Evolutionary conservation across 140 eudicot genomes (phyloP), one percentile per base, ranked within the genome.

Genomic region (Ambrosia hybrid): DNA sequence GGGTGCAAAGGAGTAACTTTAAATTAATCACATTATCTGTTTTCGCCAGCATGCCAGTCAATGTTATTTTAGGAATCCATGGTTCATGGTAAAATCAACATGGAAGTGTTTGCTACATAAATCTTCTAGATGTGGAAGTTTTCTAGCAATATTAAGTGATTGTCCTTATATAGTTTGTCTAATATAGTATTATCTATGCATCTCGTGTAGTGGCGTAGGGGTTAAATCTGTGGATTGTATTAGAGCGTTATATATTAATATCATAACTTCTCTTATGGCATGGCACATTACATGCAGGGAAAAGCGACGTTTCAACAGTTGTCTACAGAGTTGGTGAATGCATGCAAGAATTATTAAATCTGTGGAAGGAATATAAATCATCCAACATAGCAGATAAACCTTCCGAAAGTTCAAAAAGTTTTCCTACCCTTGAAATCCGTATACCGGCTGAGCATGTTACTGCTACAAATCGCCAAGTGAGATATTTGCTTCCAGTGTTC

Each of bases 381-480:
- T 74, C 83, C 6, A 73, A 62, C 21, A 76, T 72, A 72, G 71
- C 87, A 52, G 94, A 84, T 77, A 84, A 75, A 80, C 73, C 36
- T 4, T 52, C 70, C 73, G 85, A 83, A 64, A 80, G 71, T 77
- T 82, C 82, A 16, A 85, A 77, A 64, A 79, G 55, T 53, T 91
- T 88, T 15, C 99, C 99, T 38, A 90, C 97, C 60, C 79, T 94
- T 38, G 99, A 90, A 71, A 83, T 94, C 71, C 78, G 92, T 65
- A 91, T 94, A 75, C 99, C 97, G 21, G 99, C 96, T 73, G 97
- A 94, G 73, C 95, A 88, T 77, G 97, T 94, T 74, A 86, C 89
- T 68, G 97, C 99, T 68, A 88, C 99, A 71, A 94, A 94, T 78
- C 97, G 99, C 62, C 99, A 94, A 68, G 99, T 94, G 83, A 86